Evolutionary conservation across 2,329 filamentous ascomycete genomes (phyloP).

Genomic region (Neonectria faginata): DNA sequence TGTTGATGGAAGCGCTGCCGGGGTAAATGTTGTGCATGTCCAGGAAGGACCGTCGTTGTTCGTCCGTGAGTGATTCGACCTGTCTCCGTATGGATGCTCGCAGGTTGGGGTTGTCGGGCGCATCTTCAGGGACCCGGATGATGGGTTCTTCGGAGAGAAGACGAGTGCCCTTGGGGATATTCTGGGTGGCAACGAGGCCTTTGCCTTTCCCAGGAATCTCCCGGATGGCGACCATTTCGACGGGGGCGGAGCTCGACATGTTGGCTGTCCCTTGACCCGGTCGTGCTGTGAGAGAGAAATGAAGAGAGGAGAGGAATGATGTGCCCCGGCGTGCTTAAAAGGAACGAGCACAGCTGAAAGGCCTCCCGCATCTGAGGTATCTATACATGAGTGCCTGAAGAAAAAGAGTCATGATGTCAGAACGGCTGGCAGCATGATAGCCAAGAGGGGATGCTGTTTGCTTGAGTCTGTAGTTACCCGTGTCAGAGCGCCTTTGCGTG

Average conservation of each 20-base stretch:
- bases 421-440: background rate
- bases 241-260: background rate
- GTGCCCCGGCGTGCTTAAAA: background rate
- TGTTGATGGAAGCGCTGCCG: background rate
- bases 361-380: background rate
- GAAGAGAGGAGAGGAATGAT: background rate
- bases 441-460: background rate
- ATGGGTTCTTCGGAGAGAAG: conserved; percentile 24
- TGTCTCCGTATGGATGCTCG: background rate
- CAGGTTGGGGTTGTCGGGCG: background rate
- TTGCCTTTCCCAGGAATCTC: conserved; percentile 14
- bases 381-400: background rate
- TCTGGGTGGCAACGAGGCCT: conserved; percentile 9
- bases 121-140: background rate
- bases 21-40: conserved; percentile 8
- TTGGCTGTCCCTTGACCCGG: background rate
- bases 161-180: conserved; percentile 6
- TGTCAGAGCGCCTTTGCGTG: background rate
- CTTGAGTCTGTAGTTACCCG: background rate
- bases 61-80: background rate
- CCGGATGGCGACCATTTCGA: conserved; percentile 1
- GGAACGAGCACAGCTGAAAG: background rate
- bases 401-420: background rate
- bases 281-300: background rate
- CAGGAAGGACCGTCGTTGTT: conserved; percentile 12